These are phyloP conservation scores for Hypoxylon sp. DNA, from an alignment of 2,329 filamentous ascomycete species.

Conservation along the genomic window DNA sequence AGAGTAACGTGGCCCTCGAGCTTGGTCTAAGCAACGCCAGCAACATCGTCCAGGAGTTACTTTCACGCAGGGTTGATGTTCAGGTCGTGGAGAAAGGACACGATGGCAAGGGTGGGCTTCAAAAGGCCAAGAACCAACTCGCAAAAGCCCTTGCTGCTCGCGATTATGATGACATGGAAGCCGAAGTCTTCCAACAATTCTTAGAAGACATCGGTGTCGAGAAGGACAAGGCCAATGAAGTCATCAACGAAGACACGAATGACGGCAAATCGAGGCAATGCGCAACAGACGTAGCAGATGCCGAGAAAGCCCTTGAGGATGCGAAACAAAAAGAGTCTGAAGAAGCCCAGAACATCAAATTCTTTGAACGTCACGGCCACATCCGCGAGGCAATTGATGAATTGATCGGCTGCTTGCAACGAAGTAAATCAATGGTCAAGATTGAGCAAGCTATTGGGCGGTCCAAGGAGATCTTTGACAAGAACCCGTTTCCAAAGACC, in stretches of 20 bases:
- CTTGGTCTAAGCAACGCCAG: slow-evolving; percentile 14
- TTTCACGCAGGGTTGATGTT: slow-evolving; percentile 27
- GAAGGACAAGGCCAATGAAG: slow-evolving; percentile 16
- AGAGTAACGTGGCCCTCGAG: slow-evolving; percentile 14
- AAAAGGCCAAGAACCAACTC: slow-evolving; percentile 26
- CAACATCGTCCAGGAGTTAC: slow-evolving; percentile 16
- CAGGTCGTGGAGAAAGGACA: slow-evolving; percentile 26
- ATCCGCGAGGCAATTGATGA: slow-evolving; percentile 49
- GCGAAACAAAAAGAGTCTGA: slow-evolving; percentile 21
- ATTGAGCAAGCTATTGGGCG: slow-evolving; percentile 46
- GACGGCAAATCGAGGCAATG: not conserved
- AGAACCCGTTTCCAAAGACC: slow-evolving; percentile 45
- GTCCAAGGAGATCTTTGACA: slow-evolving; percentile 48
- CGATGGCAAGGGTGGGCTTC: slow-evolving; percentile 25
- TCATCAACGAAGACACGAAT: slow-evolving; percentile 6
- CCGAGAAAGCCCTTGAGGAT: slow-evolving; percentile 11
- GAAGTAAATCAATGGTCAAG: slow-evolving; percentile 51
- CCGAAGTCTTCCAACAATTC: slow-evolving; percentile 33
- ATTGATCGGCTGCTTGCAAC: slow-evolving; percentile 43
- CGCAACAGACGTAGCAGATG: slow-evolving; percentile 8
- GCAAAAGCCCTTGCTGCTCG: slow-evolving; percentile 14
- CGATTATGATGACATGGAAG: slow-evolving; percentile 27
- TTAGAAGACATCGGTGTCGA: slow-evolving; percentile 29
- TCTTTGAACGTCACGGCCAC: slow-evolving; percentile 41
- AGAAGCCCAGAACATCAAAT: slow-evolving; percentile 36